A percentile compares a stretch with the other conserved stretches of the same genome.
phyloP scores from a whole-genome alignment of 2,329 filamentous ascomycete genomes.

The Diaporthe eres region DNA sequence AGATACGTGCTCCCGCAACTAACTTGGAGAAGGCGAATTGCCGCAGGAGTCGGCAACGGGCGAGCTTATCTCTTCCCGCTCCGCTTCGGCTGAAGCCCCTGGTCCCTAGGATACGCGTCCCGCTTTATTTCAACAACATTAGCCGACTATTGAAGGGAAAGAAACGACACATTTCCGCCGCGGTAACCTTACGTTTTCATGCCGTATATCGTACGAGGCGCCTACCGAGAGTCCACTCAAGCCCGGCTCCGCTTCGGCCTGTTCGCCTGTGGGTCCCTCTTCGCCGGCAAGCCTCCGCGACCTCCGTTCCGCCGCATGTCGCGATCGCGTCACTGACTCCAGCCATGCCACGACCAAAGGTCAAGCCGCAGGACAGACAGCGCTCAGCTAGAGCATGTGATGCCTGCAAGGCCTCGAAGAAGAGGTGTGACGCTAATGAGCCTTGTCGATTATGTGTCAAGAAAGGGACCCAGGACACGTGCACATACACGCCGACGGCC shows the following conservation, averaged over 20 bases:
- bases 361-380: conserved; percentile 39
- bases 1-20: background rate
- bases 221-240: background rate
- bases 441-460: conserved; percentile 36
- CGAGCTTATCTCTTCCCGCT: conserved; percentile 14
- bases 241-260: background rate
- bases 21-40: background rate
- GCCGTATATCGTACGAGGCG: background rate
- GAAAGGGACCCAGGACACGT: conserved; percentile 36
- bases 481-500: conserved; percentile 28
- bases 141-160: background rate
- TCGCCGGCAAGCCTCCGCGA: conserved; percentile 5
- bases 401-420: conserved; percentile 39
- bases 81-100: conserved; percentile 1
- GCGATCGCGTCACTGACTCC: background rate
- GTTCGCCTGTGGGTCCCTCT: conserved; percentile 11
- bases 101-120: background rate
- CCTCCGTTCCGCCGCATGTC: conserved; percentile 20
- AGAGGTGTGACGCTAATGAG: conserved; percentile 36
- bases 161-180: background rate
- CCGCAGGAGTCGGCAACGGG: conserved; percentile 9
- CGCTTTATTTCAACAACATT: background rate
- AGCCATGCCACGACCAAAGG: conserved; percentile 39
- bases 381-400: conserved; percentile 37
- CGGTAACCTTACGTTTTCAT: background rate